Evolutionary conservation across 2,329 filamentous ascomycete species (phyloP).

Genomic region (Alternaria novae-zelandiae): DNA sequence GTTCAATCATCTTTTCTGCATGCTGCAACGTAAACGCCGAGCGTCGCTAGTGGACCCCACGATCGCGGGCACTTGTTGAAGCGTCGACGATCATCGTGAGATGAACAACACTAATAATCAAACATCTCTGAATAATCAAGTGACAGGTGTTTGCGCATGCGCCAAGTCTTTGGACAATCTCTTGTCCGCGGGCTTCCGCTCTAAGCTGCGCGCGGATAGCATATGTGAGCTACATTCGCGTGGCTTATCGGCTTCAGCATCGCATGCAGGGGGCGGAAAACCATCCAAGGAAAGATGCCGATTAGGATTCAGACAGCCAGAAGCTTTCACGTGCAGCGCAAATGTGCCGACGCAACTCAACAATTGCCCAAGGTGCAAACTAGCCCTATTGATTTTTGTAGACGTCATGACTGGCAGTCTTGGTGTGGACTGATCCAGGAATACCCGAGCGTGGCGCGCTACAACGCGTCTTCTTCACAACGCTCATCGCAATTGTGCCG

Average conservation of each 20-base stretch:
- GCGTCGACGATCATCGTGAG: neutral
- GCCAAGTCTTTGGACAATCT: neutral
- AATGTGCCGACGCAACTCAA: neutral
- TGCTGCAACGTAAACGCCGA: slow-evolving; percentile 1
- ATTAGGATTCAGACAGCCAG: neutral
- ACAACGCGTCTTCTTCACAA: slow-evolving; percentile 8
- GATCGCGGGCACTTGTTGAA: neutral
- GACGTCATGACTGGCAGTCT: slow-evolving; percentile 23
- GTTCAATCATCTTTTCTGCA: neutral
- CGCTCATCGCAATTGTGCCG: slow-evolving; percentile 4
- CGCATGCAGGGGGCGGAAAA: neutral
- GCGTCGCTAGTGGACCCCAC: neutral
- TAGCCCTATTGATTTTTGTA: slow-evolving; percentile 13
- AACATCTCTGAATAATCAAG: neutral
- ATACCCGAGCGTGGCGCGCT: slow-evolving; percentile 18
- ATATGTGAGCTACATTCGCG: neutral
- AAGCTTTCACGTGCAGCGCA: slow-evolving; percentile 2
- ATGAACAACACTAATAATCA: neutral
- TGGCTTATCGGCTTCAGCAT: neutral
- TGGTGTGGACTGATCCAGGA: slow-evolving; percentile 6
- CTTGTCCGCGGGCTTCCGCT: neutral
- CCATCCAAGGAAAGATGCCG: neutral
- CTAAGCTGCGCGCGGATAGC: neutral
- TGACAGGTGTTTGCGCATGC: neutral
- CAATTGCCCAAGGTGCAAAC: neutral